Evolutionary conservation across 305 asterid genomes (phyloP).

Genomic region (Fraxinus angustifolia): DNA sequence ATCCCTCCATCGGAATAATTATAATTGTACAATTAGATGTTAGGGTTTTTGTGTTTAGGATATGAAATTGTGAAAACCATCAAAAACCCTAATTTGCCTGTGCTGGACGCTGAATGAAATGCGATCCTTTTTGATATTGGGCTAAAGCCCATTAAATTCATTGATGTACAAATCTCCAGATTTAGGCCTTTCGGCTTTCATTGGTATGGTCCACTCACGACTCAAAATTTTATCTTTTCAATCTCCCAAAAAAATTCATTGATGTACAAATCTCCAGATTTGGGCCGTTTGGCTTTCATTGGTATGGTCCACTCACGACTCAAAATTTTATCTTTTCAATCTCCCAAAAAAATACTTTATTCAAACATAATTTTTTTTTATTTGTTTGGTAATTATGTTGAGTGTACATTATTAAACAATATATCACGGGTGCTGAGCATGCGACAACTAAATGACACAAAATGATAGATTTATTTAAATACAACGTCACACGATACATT

Average conservation of each 20-base stretch:
- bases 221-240: neutral
- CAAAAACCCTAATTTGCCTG: neutral
- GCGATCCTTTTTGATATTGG: neutral
- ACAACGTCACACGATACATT: neutral
- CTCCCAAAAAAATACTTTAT: too few species aligned
- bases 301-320: too few species aligned
- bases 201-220: neutral
- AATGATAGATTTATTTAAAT: too few species aligned
- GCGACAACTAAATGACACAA: neutral
- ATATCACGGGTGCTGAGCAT: neutral
- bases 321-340: too few species aligned
- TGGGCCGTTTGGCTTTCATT: too few species aligned
- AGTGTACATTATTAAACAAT: neutral
- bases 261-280: too few species aligned
- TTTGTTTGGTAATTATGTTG: neutral
- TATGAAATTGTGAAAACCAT: neutral
- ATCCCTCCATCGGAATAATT: constrained; percentile 47
- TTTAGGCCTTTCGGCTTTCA: neutral
- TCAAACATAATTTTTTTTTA: too few species aligned
- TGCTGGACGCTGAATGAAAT: neutral
- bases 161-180: neutral
- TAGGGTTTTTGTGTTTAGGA: neutral
- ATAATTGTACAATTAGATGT: neutral
- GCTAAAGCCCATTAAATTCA: neutral
- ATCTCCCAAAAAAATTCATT: too few species aligned